Evolutionary conservation across 176 grass and related monocot genomes (phyloP), one percentile per base, ranked within the genome.

Genomic region (Cenchrus americanus): DNA sequence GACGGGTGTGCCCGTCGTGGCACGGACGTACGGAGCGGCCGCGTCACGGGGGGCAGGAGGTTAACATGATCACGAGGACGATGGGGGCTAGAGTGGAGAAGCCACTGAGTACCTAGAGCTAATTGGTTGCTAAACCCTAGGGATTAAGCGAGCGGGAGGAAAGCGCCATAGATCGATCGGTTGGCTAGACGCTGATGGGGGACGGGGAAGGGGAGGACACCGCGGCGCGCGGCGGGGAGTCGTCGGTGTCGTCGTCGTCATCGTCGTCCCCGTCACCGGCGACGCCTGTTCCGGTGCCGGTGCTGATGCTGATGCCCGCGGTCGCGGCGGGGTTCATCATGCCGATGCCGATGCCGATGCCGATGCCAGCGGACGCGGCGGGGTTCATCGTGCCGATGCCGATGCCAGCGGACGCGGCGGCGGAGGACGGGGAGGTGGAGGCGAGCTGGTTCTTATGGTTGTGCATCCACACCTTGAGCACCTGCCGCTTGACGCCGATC

Each of bases 391-490:
- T 37, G 34, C 34, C 4, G 14, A 27, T 11, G 34, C 55, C 37
- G 75, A 42, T 11, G n/a, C 59, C 58, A n/a, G 58, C 76, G 40
- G 49, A 44, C 5, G 21, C 67, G 12, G 69, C 24, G 0, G 76
- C 68, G 7, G 49, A 11, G 62, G 30, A 8, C 15, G 46, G 15
- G 37, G 88, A 68, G 78, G 0, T 30, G 61, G 48, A 76, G 24
- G 94, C 81, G 80, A 94, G 82, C 46, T 90, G 87, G 71, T 97
- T 87, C 92, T 98, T 98, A 86, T 98, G 94, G 88, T 98, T 98
- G 83, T 98, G 92, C 95, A 98, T 98, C 95, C 95, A 98, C 22
- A 98, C 95, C 90, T 98, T 98, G 79, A 98, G 89, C 43, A 98
- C 92, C 64, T 90, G 87, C 10, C 95, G 85, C 89, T 84, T 88